A percentile compares a stretch with the other conserved stretches of the same genome.
Conservation (phyloP, 2,329 filamentous ascomycete species). For the Botrytis byssoidea region DNA sequence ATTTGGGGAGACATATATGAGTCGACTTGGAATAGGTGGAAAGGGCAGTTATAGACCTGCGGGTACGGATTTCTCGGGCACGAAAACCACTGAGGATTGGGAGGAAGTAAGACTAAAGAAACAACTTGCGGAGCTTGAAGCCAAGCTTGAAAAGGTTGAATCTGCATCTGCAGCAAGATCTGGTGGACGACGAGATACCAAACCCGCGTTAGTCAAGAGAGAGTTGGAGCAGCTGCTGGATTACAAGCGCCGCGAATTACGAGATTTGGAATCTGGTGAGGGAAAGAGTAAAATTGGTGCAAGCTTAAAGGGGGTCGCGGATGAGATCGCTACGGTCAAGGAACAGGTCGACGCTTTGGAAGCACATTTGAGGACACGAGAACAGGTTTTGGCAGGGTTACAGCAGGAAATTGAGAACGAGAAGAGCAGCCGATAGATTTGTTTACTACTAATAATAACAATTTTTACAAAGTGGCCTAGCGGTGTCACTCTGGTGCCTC, state of each 20-base stretch:
- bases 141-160: conserved; percentile 82
- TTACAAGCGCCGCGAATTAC: conserved; percentile 81
- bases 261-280: conserved; percentile 70
- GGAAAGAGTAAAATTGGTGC: conserved; percentile 68
- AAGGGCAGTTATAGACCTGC: conserved; percentile 76
- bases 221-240: conserved; percentile 93
- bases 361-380: conserved; percentile 72
- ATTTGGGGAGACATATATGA: conserved; percentile 96
- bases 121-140: conserved; percentile 83
- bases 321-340: conserved; percentile 85
- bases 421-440: conserved; percentile 55
- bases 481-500: conserved; percentile 1
- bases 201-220: conserved; percentile 87
- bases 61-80: conserved; percentile 86
- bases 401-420: conserved; percentile 83
- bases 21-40: conserved; percentile 73
- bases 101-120: conserved; percentile 95
- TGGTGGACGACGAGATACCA: conserved; percentile 68
- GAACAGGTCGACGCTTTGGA: conserved; percentile 94
- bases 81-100: conserved; percentile 89
- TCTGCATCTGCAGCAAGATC: conserved; percentile 63
- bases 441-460: conserved; percentile 19
- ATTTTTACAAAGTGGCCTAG: conserved; percentile 15
- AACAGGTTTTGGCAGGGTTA: conserved; percentile 73
- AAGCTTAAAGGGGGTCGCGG: conserved; percentile 71